phyloP scores from a whole-genome alignment of 805 yeast species.

The Nakazawaea anatomiae region DNA sequence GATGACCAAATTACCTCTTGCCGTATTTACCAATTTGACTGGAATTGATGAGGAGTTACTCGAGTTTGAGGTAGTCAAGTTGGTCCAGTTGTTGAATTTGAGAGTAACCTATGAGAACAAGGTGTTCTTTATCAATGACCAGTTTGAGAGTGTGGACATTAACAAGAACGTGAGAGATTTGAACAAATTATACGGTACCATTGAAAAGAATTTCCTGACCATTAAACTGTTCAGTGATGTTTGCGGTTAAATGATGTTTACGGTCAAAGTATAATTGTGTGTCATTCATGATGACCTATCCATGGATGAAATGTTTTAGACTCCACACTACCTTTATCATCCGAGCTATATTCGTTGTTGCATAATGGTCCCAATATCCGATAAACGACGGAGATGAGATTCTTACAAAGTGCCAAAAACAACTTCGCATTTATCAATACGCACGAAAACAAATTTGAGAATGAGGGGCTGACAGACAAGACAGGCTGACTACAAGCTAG shows the following conservation, averaged over 20 bases:
- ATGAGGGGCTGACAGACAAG: no score
- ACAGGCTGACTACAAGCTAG: no score
- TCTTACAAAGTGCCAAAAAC: no score
- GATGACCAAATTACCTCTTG: background rate
- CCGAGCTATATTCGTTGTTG: no score
- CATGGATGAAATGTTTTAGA: no score
- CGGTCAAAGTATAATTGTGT: background rate
- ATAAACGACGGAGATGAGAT: no score
- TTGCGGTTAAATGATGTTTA: background rate
- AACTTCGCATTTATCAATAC: no score
- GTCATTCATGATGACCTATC: no score
- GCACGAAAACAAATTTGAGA: no score
- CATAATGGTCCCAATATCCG: no score
- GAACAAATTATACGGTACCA: background rate
- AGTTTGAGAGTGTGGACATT: background rate
- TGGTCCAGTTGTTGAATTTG: slow-evolving; percentile 1
- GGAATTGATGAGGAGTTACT: background rate
- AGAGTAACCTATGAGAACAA: background rate
- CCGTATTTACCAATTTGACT: background rate
- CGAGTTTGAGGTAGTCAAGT: background rate
- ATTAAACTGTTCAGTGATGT: background rate
- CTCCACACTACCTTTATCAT: no score
- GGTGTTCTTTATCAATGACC: background rate
- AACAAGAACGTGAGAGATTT: background rate
- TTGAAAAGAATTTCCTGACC: background rate